phyloP scores from a whole-genome alignment of 495 filamentous ascomycete genomes.

The Aspergillus steynii region DNA sequence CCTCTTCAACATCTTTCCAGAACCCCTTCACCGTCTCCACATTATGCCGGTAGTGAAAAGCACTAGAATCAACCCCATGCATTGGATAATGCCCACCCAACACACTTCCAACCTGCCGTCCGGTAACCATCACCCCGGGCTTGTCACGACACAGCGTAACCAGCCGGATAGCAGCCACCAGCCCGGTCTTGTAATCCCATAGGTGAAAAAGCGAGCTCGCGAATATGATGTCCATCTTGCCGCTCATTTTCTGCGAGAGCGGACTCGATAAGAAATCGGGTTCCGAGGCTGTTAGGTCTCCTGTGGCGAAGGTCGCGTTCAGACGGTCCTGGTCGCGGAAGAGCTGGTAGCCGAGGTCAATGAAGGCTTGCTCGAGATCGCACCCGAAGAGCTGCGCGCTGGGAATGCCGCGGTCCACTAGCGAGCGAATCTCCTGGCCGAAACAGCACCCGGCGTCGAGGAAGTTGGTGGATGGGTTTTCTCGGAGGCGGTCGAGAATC shows the following conservation, averaged over 20 bases:
- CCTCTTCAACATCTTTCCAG: slow-evolving; percentile 45
- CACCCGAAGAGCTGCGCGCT: slow-evolving; percentile 42
- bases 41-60: slow-evolving; percentile 41
- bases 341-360: slow-evolving; percentile 52
- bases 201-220: slow-evolving; percentile 48
- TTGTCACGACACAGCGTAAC: slow-evolving; percentile 33
- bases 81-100: slow-evolving; percentile 25
- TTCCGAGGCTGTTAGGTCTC: slow-evolving; percentile 30
- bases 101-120: slow-evolving; percentile 43
- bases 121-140: slow-evolving; percentile 38
- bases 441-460: slow-evolving; percentile 52
- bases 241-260: slow-evolving; percentile 20
- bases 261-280: slow-evolving; percentile 7
- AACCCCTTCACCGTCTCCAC: slow-evolving; percentile 39
- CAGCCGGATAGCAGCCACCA: slow-evolving; percentile 33
- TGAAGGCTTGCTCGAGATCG: slow-evolving; percentile 50
- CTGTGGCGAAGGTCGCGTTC: slow-evolving; percentile 24
- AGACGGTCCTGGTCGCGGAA: slow-evolving; percentile 46
- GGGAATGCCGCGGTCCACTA: slow-evolving; percentile 46
- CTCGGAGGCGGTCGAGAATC: slow-evolving; percentile 33
- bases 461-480: slow-evolving; percentile 23
- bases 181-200: slow-evolving; percentile 40
- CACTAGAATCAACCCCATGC: slow-evolving; percentile 13
- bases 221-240: slow-evolving; percentile 39
- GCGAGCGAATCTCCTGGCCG: slow-evolving; percentile 47